Evolutionary conservation across 306 rosid species (phyloP).

Genomic region (Pyrus communis): DNA sequence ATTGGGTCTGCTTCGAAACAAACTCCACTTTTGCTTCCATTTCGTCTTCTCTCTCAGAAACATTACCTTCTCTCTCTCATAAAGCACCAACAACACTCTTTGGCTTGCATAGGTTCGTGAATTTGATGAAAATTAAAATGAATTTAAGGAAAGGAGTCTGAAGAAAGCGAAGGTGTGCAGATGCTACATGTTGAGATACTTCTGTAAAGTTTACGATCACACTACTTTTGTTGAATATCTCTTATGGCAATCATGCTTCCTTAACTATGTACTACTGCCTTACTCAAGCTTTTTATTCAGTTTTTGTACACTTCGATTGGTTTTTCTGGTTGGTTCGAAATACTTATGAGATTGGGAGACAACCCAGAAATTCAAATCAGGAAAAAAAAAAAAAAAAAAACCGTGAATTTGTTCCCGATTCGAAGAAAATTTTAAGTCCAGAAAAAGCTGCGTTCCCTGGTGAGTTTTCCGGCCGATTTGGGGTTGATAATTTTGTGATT

Average conservation of each 20-base stretch:
- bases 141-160: constrained; percentile 22
- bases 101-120: constrained; percentile 23
- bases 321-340: neutral
- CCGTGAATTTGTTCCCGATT: no score
- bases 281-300: neutral
- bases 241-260: neutral
- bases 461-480: no score
- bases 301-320: neutral
- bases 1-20: no score
- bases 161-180: constrained; percentile 38
- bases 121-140: constrained; percentile 30
- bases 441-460: no score
- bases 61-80: no score
- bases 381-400: no score
- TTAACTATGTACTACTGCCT: neutral
- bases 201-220: neutral
- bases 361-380: no score
- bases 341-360: no score
- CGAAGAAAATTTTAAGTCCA: no score
- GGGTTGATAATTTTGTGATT: no score
- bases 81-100: neutral
- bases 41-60: no score
- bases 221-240: neutral
- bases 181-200: neutral
- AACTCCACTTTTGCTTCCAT: no score